Evolutionary conservation across 2,329 filamentous ascomycete genomes (phyloP), one percentile per base, ranked within the genome.

Genomic region (Fusarium longipes): DNA sequence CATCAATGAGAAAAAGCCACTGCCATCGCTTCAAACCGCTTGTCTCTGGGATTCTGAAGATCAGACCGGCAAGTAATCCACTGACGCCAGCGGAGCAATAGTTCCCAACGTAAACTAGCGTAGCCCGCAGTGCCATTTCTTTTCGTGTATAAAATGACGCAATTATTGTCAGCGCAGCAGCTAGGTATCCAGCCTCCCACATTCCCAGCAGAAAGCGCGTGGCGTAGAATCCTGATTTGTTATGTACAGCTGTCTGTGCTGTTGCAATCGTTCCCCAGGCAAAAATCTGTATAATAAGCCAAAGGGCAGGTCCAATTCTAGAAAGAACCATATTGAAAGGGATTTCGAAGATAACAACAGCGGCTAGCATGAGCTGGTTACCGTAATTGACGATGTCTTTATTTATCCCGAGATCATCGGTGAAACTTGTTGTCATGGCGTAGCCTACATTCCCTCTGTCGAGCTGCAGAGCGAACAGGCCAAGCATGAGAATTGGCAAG

Each of bases 351-450:
- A 43, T 27, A 0, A 59, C 53, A 6, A 59, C 42, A 0, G 57
- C 57, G 4, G 57, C 57, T 3, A 59, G 20, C 57, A 59, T 58
- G 2, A 59, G 42, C 3, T 58, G 53, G 7, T 59, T 59, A 18
- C 57, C 57, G 6, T 58, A 44, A n/a, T 60, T 60, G 11, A 60
- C 57, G 22, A 43, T 52, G 3, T 60, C 43, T 18, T 60, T 60
- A 0, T 32, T 60, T 25, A 60, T 59, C 4, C 43, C 38, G 3
- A 60, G 55, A n/a, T 60, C 54, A 4, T 60, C n/a, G 0, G 55
- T 60, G n/a, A 60, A 60, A 0, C 3, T 60, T 6, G 54, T 60
- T 1, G 57, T 60, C 55, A 60, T 60, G 0, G 55, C 57, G 15
- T 60, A 60, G 15, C 57, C 20, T 0, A 60, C 43, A 1, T 60